Conservation (phyloP, 2,329 filamentous ascomycete species). For the Trichoderma afroharzianum region DNA sequence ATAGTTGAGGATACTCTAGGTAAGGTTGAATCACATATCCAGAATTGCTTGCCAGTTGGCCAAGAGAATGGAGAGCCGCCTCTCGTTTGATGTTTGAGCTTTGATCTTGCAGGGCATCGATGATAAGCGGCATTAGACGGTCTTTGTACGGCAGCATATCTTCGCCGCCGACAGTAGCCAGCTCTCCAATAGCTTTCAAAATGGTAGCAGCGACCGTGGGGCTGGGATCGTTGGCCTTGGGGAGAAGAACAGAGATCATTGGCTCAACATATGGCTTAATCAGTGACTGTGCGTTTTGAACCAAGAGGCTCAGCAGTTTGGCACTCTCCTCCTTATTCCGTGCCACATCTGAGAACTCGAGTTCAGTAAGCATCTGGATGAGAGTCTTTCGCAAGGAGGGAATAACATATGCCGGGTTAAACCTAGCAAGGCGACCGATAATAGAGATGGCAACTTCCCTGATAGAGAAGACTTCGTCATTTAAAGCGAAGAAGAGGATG, state of each 20-base stretch:
- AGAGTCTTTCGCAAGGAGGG: conserved; percentile 91
- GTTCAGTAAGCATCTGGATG: conserved; percentile 91
- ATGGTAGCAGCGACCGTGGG: conserved; percentile 90
- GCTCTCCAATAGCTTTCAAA: conserved; percentile 89
- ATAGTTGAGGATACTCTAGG: conserved; percentile 86
- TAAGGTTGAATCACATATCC: conserved; percentile 98
- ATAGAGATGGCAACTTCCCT: conserved; percentile 94
- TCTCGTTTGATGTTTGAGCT: conserved; percentile 87
- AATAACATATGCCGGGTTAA: conserved; percentile 96
- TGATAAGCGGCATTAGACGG: conserved; percentile 88
- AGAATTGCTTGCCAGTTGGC: conserved; percentile 90
- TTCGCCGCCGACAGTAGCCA: conserved; percentile 89
- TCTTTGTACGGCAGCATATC: conserved; percentile 92
- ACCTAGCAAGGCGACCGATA: conserved; percentile 83
- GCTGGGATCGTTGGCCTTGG: conserved; percentile 82
- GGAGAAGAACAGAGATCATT: conserved; percentile 90
- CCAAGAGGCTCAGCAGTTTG: conserved; percentile 84
- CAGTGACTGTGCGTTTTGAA: conserved; percentile 85
- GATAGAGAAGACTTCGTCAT: conserved; percentile 90
- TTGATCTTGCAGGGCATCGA: conserved; percentile 90
- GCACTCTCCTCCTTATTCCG: conserved; percentile 96
- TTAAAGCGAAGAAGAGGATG: conserved; percentile 89
- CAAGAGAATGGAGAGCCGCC: conserved; percentile 83
- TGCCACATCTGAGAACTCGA: conserved; percentile 92
- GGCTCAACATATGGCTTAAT: conserved; percentile 97